Evolutionary conservation across 2,329 filamentous ascomycete genomes (phyloP).

Genomic region (Endothia cerciana): DNA sequence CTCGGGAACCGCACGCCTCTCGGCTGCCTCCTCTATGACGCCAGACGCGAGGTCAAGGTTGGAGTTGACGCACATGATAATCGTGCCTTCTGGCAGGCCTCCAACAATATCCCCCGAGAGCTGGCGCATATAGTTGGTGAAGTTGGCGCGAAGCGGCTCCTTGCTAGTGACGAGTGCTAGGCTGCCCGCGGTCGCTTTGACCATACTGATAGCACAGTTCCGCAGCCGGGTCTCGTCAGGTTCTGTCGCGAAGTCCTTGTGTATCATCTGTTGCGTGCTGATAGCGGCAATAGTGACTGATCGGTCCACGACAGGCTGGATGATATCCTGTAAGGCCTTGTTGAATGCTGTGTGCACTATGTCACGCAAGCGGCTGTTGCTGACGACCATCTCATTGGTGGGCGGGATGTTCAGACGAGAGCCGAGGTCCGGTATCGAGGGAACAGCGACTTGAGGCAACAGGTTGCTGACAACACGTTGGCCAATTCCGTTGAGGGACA

Average conservation of each 20-base stretch:
- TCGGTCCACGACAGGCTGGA: conserved; percentile 93
- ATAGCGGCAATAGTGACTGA: conserved; percentile 98
- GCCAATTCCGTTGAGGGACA: conserved; percentile 75
- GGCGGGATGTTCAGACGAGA: conserved; percentile 80
- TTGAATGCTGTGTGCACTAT: conserved; percentile 88
- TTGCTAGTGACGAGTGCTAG: conserved; percentile 97
- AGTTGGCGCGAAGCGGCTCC: conserved; percentile 92
- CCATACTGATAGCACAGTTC: conserved; percentile 88
- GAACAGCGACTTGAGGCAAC: conserved; percentile 76
- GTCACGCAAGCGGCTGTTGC: conserved; percentile 66
- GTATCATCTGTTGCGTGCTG: conserved; percentile 91
- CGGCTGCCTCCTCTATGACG: conserved; percentile 93
- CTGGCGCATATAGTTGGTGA: conserved; percentile 91
- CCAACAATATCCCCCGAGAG: conserved; percentile 72
- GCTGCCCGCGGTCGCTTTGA: conserved; percentile 91
- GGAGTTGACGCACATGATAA: conserved; percentile 98
- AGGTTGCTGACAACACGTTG: conserved; percentile 72
- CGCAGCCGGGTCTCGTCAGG: conserved; percentile 85
- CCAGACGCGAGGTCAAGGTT: conserved; percentile 92
- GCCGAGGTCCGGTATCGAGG: conserved; percentile 82
- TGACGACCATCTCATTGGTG: conserved; percentile 77
- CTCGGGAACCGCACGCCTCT: conserved; percentile 89
- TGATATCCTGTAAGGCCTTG: conserved; percentile 92
- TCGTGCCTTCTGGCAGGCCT: conserved; percentile 88
- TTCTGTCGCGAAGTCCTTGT: conserved; percentile 95